Base-by-base conservation (phyloP, 2,329 filamentous ascomycete species). In the Diaporthe eres region DNA sequence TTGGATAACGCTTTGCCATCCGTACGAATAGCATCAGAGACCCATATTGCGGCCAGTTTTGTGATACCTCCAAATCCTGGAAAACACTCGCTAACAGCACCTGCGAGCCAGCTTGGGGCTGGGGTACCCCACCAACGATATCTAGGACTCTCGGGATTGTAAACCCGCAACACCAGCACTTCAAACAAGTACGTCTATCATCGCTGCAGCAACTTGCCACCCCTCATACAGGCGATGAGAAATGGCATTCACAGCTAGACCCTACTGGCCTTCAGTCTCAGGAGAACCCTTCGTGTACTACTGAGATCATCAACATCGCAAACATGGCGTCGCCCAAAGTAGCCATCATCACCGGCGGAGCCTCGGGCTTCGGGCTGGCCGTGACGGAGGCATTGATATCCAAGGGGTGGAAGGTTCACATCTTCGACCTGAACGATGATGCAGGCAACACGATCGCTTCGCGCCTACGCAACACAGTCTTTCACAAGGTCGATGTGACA, bases 321-420 rank as follows among this genome's bases (percentile, higher is more conserved):
- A 49, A n/a, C 10, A 65, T 65, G 61, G 49, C 61, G 1, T 25
- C 37, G 1, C 25, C 42, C 2, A 65, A 65, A 49, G 60, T 65
- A 28, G 61, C 61, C 15, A 65, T 65, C 61, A 65, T 65, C 42
- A 65, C 61, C 17, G 61, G 61, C 42, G 61, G 42, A 25, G 61
- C 61, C 15, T 65, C 61, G 8, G 61, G 61, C 0, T 65, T 65
- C 28, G 61, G 61, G 19, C 42, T 65, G 17, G 61, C 61, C 28
- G 61, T 65, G 13, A 65, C 63, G 15, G 63, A 68, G 47, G 22
- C 63, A 12, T n/a, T 68, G 44, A 15, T n/a, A 9, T 39, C 47
- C 8, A 68, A 68, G 15, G 63, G 63, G 12, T 68, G 47, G 63
- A 53, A 5, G 47, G 63, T 39, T 3, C 63, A 53, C 47, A 53